Percentiles rank a stretch among this genome's conserved stretches.
Conservation (phyloP, 2,329 filamentous ascomycete genomes). For the Venturia asperata region DNA sequence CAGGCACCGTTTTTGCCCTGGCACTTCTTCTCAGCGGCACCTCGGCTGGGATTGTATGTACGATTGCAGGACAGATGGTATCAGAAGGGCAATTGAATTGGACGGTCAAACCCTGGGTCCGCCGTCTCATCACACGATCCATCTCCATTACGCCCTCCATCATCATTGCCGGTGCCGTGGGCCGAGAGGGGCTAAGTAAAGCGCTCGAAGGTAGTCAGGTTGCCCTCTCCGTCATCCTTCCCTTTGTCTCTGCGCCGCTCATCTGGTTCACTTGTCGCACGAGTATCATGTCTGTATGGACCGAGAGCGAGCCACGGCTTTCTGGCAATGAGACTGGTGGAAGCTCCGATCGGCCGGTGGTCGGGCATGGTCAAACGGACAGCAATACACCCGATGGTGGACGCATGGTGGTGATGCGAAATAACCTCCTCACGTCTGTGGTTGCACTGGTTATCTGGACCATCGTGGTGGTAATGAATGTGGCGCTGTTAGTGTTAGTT, state of each 20-base stretch:
- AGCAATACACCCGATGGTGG: slow-evolving; percentile 17
- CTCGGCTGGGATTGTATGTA: slow-evolving; percentile 79
- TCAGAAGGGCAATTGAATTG: slow-evolving; percentile 74
- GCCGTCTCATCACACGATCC: slow-evolving; percentile 66
- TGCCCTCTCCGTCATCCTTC: slow-evolving; percentile 67
- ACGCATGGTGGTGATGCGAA: slow-evolving; percentile 50
- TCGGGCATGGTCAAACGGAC: slow-evolving; percentile 24
- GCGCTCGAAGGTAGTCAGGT: slow-evolving; percentile 74
- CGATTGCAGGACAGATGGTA: slow-evolving; percentile 84
- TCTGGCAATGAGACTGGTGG: neutral
- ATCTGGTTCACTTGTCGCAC: slow-evolving; percentile 78
- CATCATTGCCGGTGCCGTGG: slow-evolving; percentile 74
- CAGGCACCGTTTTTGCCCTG: slow-evolving; percentile 77
- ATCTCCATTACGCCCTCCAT: slow-evolving; percentile 79
- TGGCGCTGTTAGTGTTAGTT: slow-evolving; percentile 63
- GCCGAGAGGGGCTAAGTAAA: slow-evolving; percentile 59
- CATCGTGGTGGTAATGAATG: slow-evolving; percentile 69
- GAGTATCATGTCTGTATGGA: slow-evolving; percentile 67
- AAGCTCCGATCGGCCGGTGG: neutral
- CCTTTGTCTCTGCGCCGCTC: slow-evolving; percentile 74
- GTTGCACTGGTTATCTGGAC: slow-evolving; percentile 62
- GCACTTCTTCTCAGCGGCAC: slow-evolving; percentile 73
- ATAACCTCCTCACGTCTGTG: slow-evolving; percentile 56
- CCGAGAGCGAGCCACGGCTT: slow-evolving; percentile 11
- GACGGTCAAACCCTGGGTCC: slow-evolving; percentile 68